A percentile compares a stretch with the other conserved stretches of the same genome.
Evolutionary conservation across 306 rosid species (phyloP).

Genomic region (Glycyrrhiza uralensis): DNA sequence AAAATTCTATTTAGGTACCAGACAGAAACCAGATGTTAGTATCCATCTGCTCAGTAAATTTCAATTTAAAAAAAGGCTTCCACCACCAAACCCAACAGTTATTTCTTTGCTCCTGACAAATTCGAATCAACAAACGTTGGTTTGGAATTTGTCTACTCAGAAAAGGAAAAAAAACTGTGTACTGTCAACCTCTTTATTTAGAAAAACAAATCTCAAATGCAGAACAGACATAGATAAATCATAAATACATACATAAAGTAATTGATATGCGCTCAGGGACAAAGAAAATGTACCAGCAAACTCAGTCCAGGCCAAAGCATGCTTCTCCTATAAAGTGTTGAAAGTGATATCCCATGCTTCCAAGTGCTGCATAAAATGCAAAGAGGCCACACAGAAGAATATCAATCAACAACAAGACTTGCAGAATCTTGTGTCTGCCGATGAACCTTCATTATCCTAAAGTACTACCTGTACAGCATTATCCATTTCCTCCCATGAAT

Average conservation of each 20-base stretch:
- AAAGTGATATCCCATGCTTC: constrained; percentile 88
- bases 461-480: constrained; percentile 77
- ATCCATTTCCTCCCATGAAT: constrained; percentile 90
- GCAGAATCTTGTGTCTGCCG: background rate
- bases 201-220: background rate
- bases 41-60: background rate
- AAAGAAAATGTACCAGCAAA: constrained; percentile 62
- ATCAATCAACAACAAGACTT: background rate
- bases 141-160: background rate
- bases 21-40: background rate
- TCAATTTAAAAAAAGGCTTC: background rate
- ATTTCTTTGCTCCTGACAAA: background rate
- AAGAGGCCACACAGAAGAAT: background rate
- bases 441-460: constrained; percentile 17
- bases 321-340: constrained; percentile 83
- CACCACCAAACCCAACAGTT: background rate
- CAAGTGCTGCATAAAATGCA: constrained; percentile 61
- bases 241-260: background rate
- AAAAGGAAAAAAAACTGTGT: background rate
- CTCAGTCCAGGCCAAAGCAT: constrained; percentile 85
- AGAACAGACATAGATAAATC: constrained; percentile 1
- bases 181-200: background rate
- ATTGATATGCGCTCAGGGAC: constrained; percentile 1
- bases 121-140: background rate
- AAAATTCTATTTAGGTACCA: background rate